Evolutionary conservation across 441 rosid genomes (phyloP).

Genomic region (Mallotus japonicus): DNA sequence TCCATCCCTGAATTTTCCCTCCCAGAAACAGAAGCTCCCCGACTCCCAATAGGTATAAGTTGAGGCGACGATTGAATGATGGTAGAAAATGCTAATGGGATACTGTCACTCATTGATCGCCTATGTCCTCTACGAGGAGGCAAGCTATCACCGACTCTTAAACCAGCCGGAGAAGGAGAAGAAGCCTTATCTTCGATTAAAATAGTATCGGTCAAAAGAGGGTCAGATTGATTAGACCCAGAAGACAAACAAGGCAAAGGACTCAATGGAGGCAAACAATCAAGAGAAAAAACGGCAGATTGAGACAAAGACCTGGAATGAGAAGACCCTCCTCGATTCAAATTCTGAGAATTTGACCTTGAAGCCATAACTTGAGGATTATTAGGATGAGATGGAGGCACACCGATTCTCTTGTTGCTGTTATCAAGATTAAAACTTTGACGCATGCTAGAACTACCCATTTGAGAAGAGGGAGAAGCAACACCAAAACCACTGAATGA

Average conservation of each 20-base stretch:
- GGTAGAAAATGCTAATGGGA: slow-evolving; percentile 53
- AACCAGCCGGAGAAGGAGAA: slow-evolving; percentile 13
- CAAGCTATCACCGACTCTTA: slow-evolving; percentile 44
- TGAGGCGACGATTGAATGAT: slow-evolving; percentile 53
- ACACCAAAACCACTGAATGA: slow-evolving; percentile 38
- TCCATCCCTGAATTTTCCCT: slow-evolving; percentile 34
- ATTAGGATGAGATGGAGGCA: slow-evolving; percentile 81
- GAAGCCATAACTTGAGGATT: slow-evolving; percentile 64
- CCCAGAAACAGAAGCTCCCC: too few species aligned
- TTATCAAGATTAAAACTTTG: slow-evolving; percentile 37
- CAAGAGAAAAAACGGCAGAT: slow-evolving; percentile 60
- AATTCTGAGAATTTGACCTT: slow-evolving; percentile 48
- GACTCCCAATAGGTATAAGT: slow-evolving; percentile 42
- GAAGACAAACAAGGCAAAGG: slow-evolving; percentile 49
- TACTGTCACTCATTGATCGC: slow-evolving; percentile 72
- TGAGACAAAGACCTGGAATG: slow-evolving; percentile 90
- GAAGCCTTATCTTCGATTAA: slow-evolving; percentile 55
- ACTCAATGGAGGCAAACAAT: slow-evolving; percentile 68
- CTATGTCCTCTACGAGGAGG: slow-evolving; percentile 82
- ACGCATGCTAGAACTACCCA: slow-evolving; percentile 9
- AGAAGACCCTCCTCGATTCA: slow-evolving; percentile 44
- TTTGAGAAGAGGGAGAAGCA: background rate
- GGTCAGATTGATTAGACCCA: slow-evolving; percentile 38
- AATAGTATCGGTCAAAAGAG: slow-evolving; percentile 39
- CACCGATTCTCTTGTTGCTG: slow-evolving; percentile 52